Percentiles rank a stretch among this genome's conserved stretches.
Conservation (phyloP, 2,329 filamentous ascomycete species). For the Colletotrichum tamarilloi region DNA sequence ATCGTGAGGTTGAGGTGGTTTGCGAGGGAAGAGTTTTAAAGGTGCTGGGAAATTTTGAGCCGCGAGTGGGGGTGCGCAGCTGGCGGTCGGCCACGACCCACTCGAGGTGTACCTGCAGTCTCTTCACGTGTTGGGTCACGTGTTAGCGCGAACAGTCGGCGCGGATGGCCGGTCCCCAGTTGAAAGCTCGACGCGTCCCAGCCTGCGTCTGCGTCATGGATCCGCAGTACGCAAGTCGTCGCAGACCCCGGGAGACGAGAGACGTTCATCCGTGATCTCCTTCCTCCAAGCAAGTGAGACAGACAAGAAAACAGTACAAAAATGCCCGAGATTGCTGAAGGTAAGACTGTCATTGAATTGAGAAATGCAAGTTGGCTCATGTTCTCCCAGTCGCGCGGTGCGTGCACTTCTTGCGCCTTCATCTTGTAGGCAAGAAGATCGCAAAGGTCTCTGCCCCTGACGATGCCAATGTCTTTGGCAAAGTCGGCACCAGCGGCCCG, state of each 20-base stretch:
- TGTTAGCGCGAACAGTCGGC: constrained; percentile 38
- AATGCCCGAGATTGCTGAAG: constrained; percentile 75
- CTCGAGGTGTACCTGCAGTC: constrained; percentile 19
- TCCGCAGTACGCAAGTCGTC: background rate
- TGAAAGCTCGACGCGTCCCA: background rate
- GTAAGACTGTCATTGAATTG: constrained; percentile 43
- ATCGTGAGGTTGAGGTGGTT: constrained; percentile 20
- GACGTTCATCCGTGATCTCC: too few species aligned
- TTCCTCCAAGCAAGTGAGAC: background rate
- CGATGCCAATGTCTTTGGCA: constrained; percentile 89
- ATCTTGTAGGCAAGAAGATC: constrained; percentile 87
- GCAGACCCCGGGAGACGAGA: background rate
- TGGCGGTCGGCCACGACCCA: constrained; percentile 36
- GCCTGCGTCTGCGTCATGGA: constrained; percentile 1
- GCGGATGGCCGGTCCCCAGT: background rate
- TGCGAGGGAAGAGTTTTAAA: constrained; percentile 39
- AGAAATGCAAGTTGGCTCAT: background rate
- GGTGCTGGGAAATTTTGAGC: constrained; percentile 33
- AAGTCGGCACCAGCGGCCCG: constrained; percentile 82
- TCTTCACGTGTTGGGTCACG: constrained; percentile 39
- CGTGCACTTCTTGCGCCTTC: constrained; percentile 84
- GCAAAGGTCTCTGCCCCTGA: constrained; percentile 76
- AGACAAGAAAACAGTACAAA: constrained; percentile 28
- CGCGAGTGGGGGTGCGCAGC: constrained; percentile 34
- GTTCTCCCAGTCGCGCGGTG: constrained; percentile 78